phyloP scores from a whole-genome alignment of 1,284 basidiomycete species.

The Schizopora paradoxa region DNA sequence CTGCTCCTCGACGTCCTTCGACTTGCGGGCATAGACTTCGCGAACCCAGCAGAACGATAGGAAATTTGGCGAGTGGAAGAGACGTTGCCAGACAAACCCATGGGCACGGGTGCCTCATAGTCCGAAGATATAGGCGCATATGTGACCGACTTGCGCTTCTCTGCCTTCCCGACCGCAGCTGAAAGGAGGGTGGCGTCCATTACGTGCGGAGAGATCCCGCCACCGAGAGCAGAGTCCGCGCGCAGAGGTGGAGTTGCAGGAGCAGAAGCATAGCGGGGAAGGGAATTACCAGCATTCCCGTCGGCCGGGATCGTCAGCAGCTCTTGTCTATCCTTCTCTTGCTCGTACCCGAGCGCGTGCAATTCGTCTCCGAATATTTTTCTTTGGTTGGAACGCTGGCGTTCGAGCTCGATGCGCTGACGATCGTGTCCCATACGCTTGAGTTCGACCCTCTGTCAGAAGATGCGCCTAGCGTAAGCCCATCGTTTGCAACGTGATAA shows the following conservation, averaged over 20 bases:
- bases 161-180: constrained; percentile 59
- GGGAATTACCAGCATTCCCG: constrained; percentile 35
- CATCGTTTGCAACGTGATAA: not conserved
- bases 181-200: constrained; percentile 58
- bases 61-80: constrained; percentile 40
- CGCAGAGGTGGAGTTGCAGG: constrained; percentile 80
- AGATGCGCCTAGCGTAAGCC: constrained; percentile 13
- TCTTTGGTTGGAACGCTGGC: constrained; percentile 78
- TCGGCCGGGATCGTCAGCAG: constrained; percentile 70
- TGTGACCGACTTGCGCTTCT: constrained; percentile 83
- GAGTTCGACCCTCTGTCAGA: constrained; percentile 73
- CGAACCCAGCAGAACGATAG: constrained; percentile 61
- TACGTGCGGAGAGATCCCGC: constrained; percentile 35
- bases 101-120: not conserved
- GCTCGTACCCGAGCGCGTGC: constrained; percentile 85
- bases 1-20: constrained; percentile 76
- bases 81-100: no score
- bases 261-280: constrained; percentile 71
- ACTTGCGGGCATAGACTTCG: constrained; percentile 85
- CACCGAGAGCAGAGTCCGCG: constrained; percentile 55
- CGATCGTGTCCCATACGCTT: constrained; percentile 87
- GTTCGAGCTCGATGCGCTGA: no score
- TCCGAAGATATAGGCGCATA: constrained; percentile 67
- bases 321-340: constrained; percentile 82
- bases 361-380: constrained; percentile 93